Conservation (phyloP, 2,329 filamentous ascomycete genomes). For the Conoideocrella luteorostrata region DNA sequence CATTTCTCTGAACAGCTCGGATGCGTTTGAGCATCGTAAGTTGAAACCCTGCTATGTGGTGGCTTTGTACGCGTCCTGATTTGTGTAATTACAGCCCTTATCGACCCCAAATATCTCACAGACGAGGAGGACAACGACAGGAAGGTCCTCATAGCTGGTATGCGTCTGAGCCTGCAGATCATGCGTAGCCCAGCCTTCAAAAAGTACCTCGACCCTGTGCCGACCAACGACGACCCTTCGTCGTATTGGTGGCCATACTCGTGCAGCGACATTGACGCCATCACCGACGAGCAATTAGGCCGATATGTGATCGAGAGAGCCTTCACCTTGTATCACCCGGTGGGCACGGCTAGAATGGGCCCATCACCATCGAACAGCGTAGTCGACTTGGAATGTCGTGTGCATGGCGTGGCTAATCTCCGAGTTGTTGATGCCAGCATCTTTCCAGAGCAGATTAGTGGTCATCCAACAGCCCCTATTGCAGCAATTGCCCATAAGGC, state of each 20-base stretch:
- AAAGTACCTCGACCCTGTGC: constrained; percentile 12
- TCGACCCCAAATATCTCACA: constrained; percentile 15
- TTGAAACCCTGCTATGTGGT: background rate
- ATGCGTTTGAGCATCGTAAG: constrained; percentile 16
- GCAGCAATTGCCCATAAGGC: constrained; percentile 15
- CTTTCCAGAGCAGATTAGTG: constrained; percentile 35
- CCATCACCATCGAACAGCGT: constrained; percentile 10
- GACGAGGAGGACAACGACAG: constrained; percentile 14
- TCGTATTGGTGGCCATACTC: constrained; percentile 17
- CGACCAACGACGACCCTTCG: constrained; percentile 8
- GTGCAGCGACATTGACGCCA: constrained; percentile 11
- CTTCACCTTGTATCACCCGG: constrained; percentile 15
- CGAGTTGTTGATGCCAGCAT: constrained; percentile 52
- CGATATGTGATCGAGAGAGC: constrained; percentile 12
- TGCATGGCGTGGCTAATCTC: constrained; percentile 44
- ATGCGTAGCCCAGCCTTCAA: constrained; percentile 10
- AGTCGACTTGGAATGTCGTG: constrained; percentile 46
- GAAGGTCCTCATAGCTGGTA: constrained; percentile 13
- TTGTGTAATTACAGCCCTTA: constrained; percentile 12
- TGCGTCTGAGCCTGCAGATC: constrained; percentile 13
- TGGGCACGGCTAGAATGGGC: constrained; percentile 16
- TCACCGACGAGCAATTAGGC: constrained; percentile 15
- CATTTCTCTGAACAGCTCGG: constrained; percentile 11
- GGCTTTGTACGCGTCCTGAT: background rate
- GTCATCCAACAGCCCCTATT: constrained; percentile 15